Percentiles rank a stretch among this genome's conserved stretches.
These are phyloP conservation scores for Litchi chinensis DNA, from an alignment of 345 rosid genomes.

Conservation along the genomic window DNA sequence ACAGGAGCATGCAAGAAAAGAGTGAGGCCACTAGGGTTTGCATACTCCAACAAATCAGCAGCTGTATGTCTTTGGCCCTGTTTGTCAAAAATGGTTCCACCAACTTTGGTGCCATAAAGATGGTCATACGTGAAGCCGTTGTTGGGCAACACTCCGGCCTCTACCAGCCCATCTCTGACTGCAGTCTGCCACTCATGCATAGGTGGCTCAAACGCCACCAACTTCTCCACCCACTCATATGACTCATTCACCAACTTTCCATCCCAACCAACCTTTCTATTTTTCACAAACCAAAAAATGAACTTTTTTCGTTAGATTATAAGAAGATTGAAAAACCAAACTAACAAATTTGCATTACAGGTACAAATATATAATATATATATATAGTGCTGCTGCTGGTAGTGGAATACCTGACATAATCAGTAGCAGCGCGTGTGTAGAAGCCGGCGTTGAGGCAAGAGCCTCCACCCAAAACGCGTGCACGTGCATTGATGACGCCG, in stretches of 20 bases:
- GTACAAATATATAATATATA: background rate
- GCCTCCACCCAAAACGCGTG: conserved; percentile 73
- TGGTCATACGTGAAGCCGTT: conserved; percentile 78
- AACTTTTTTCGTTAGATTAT: background rate
- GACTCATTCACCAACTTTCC: conserved; percentile 50
- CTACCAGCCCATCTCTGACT: conserved; percentile 65
- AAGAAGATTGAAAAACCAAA: background rate
- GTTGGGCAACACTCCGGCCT: conserved; percentile 61
- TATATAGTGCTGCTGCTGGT: background rate
- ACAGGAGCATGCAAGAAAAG: conserved; percentile 67
- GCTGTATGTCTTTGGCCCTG: conserved; percentile 72
- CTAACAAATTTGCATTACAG: background rate
- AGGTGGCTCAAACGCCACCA: conserved; percentile 56
- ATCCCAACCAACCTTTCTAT: conserved; percentile 55
- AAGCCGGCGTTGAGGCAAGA: conserved; percentile 70
- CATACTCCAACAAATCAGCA: conserved; percentile 67
- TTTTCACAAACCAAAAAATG: background rate
- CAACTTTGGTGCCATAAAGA: conserved; percentile 67
- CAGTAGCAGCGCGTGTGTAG: conserved; percentile 52
- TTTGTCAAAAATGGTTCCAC: conserved; percentile 68
- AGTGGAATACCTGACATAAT: conserved; percentile 40
- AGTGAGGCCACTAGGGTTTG: conserved; percentile 46
- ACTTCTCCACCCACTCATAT: conserved; percentile 64
- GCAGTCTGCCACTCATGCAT: conserved; percentile 71
- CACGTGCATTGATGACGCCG: conserved; percentile 72